phyloP scores from a whole-genome alignment of 495 filamentous ascomycete genomes.

The Aspergillus taichungensis region DNA sequence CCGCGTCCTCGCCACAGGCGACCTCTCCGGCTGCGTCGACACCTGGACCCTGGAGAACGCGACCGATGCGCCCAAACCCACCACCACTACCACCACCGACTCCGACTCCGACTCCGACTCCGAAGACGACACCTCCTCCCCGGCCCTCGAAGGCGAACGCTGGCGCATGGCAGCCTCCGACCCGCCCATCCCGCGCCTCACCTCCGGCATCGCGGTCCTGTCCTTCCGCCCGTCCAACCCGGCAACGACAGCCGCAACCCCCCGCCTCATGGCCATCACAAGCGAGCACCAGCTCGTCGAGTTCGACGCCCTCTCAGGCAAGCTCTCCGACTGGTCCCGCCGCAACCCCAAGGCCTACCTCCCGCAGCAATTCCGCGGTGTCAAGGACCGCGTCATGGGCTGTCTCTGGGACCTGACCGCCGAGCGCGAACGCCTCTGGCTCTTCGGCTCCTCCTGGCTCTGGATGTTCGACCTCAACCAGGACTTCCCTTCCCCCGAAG shows the following conservation, averaged over 20 bases:
- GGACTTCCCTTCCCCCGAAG: slow-evolving; percentile 48
- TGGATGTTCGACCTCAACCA: slow-evolving; percentile 85
- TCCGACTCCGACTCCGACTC: slow-evolving; percentile 43
- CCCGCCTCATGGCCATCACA: slow-evolving; percentile 59
- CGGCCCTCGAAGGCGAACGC: slow-evolving; percentile 36
- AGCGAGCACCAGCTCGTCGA: slow-evolving; percentile 66
- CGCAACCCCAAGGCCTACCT: slow-evolving; percentile 68
- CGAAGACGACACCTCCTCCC: slow-evolving; percentile 39
- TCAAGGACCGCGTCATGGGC: slow-evolving; percentile 71
- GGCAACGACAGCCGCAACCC: slow-evolving; percentile 9
- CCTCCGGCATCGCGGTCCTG: slow-evolving; percentile 57
- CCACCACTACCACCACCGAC: slow-evolving; percentile 17
- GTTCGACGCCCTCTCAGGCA: slow-evolving; percentile 65
- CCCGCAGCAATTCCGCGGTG: slow-evolving; percentile 58
- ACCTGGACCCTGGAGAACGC: slow-evolving; percentile 64
- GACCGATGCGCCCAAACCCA: slow-evolving; percentile 29
- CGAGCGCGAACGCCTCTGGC: slow-evolving; percentile 59
- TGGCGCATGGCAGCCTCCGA: slow-evolving; percentile 63
- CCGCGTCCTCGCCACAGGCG: slow-evolving; percentile 64
- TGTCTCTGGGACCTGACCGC: slow-evolving; percentile 69
- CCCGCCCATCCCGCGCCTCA: slow-evolving; percentile 68
- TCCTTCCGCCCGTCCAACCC: slow-evolving; percentile 56
- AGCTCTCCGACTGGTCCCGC: slow-evolving; percentile 74
- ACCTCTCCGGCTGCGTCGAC: slow-evolving; percentile 80
- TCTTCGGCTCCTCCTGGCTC: slow-evolving; percentile 77